Evolutionary conservation across 1,139 yeast species (phyloP).

Genomic region (Nematodospora anomalae): DNA sequence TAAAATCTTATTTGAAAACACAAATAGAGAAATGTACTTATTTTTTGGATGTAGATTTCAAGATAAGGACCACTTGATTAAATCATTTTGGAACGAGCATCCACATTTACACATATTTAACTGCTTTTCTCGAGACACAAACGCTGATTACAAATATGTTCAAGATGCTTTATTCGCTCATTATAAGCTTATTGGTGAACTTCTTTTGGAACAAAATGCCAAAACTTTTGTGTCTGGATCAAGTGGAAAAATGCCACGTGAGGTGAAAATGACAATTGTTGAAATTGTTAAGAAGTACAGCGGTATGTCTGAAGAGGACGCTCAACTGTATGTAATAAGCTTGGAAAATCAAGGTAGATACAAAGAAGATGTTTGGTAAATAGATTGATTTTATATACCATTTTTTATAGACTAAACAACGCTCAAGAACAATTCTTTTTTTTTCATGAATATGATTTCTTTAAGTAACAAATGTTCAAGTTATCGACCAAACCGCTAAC

Average conservation of each 20-base stretch:
- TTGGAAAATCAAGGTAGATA: conserved; percentile 73
- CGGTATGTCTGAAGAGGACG: conserved; percentile 39
- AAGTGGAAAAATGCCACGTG: conserved; percentile 92
- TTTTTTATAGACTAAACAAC: too few species aligned
- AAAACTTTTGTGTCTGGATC: conserved; percentile 84
- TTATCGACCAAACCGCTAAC: conserved; percentile 1
- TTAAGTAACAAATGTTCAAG: conserved; percentile 8
- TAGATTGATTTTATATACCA: not conserved
- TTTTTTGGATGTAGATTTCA: conserved; percentile 77
- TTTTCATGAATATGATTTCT: too few species aligned
- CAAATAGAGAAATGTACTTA: conserved; percentile 38
- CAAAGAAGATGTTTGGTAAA: conserved; percentile 89
- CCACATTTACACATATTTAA: conserved; percentile 44
- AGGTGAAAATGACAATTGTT: conserved; percentile 75
- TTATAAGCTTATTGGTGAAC: conserved; percentile 46
- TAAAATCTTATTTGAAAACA: conserved; percentile 17
- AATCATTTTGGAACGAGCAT: conserved; percentile 47
- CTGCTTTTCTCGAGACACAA: conserved; percentile 63
- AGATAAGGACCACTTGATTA: conserved; percentile 68
- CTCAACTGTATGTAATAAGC: conserved; percentile 49
- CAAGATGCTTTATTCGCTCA: conserved; percentile 66
- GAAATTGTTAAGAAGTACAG: conserved; percentile 53
- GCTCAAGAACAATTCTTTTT: too few species aligned
- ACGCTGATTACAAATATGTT: conserved; percentile 54
- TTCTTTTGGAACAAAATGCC: conserved; percentile 56